Conservation (phyloP, 345 rosid species). For the Arabidopsis arenosa region DNA sequence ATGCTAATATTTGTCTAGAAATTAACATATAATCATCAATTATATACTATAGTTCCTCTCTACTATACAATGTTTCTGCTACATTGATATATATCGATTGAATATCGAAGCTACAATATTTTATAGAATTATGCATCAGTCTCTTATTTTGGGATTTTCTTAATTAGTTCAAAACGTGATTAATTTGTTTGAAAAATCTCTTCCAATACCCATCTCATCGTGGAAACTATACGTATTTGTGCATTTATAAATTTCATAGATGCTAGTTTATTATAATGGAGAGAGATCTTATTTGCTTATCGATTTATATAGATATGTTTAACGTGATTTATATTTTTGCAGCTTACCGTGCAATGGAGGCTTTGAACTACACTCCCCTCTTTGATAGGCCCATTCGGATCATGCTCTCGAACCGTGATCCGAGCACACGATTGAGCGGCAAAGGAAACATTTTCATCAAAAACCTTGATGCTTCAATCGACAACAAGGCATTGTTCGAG, state of each 20-base stretch:
- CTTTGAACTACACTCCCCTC: constrained; percentile 56
- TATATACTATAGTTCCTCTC: neutral
- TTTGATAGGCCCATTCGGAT: constrained; percentile 68
- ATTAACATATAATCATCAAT: too few relatives aligned
- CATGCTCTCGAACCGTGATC: constrained; percentile 74
- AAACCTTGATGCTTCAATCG: constrained; percentile 60
- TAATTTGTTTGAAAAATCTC: neutral
- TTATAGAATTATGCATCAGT: neutral
- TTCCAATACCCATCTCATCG: neutral
- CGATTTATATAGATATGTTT: neutral
- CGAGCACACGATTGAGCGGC: constrained; percentile 63
- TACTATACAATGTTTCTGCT: neutral
- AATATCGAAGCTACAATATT: neutral
- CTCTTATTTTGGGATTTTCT: neutral
- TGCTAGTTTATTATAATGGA: neutral
- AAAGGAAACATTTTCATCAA: constrained; percentile 69
- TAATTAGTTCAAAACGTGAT: neutral
- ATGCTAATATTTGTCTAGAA: too few relatives aligned
- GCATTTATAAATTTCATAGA: neutral
- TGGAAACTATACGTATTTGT: neutral
- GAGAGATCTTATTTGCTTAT: neutral
- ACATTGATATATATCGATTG: neutral
- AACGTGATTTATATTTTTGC: neutral
- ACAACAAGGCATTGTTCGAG: constrained; percentile 59
- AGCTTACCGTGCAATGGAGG: constrained; percentile 67